Evolutionary conservation across 2,329 filamentous ascomycete genomes (phyloP).

Genomic region (Clarireedia hainanense): DNA sequence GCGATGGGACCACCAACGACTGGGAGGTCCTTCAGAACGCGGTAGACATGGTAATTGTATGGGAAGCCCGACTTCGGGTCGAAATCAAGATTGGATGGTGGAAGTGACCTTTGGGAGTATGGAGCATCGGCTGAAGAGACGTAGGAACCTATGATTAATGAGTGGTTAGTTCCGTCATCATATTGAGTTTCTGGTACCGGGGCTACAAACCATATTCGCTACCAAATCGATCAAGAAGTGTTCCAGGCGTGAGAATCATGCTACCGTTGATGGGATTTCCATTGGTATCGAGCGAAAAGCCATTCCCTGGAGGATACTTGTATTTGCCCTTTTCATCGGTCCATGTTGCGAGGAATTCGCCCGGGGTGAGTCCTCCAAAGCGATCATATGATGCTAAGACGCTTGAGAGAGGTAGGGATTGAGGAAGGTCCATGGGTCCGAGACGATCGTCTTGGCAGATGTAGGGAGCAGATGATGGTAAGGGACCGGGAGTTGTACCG

Average conservation of each 20-base stretch:
- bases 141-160: background rate
- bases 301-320: background rate
- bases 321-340: background rate
- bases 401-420: background rate
- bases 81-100: conserved; percentile 1
- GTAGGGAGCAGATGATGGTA: background rate
- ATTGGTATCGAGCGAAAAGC: background rate
- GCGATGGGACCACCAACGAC: background rate
- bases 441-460: conserved; percentile 1
- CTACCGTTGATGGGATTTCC: background rate
- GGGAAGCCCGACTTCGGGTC: background rate
- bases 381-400: conserved; percentile 6
- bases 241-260: background rate
- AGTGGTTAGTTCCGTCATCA: background rate
- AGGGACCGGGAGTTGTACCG: background rate
- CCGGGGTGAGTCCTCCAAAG: conserved; percentile 1
- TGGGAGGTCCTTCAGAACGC: background rate
- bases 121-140: background rate
- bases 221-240: conserved; percentile 4
- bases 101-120: background rate
- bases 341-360: conserved; percentile 2
- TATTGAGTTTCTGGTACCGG: background rate
- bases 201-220: conserved; percentile 1
- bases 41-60: conserved; percentile 4
- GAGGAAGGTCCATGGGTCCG: conserved; percentile 1